phyloP scores from a whole-genome alignment of 352 stramenopile species.

The Phytopythium helicoides region DNA sequence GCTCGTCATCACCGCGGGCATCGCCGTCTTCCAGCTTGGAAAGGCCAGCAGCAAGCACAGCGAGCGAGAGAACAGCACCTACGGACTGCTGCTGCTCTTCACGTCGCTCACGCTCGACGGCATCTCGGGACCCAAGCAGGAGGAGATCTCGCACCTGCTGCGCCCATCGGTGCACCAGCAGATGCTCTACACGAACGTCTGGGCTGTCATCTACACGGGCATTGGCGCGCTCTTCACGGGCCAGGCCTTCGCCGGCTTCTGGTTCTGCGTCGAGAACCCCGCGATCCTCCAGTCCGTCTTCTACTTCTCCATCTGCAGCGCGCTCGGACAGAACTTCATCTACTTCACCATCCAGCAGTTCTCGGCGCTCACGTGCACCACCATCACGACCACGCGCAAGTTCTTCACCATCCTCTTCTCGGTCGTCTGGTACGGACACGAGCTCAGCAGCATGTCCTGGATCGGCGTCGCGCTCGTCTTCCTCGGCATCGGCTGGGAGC shows the following conservation, averaged over 20 bases:
- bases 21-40: slow-evolving; percentile 89
- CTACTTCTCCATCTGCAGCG: slow-evolving; percentile 95
- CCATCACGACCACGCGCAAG: slow-evolving; percentile 99
- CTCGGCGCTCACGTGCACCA: slow-evolving; percentile 97
- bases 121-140: slow-evolving; percentile 96
- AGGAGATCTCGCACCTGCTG: slow-evolving; percentile 78
- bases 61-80: slow-evolving; percentile 87
- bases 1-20: slow-evolving; percentile 87
- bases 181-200: slow-evolving; percentile 91
- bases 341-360: slow-evolving; percentile 99
- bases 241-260: slow-evolving; percentile 66
- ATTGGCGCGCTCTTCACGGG: slow-evolving; percentile 70
- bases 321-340: slow-evolving; percentile 99
- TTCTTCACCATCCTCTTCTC: slow-evolving; percentile 99
- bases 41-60: slow-evolving; percentile 72
- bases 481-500: slow-evolving; percentile 80
- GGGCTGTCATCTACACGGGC: slow-evolving; percentile 84
- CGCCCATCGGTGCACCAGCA: slow-evolving; percentile 86
- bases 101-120: slow-evolving; percentile 94
- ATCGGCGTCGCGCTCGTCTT: slow-evolving; percentile 90
- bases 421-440: slow-evolving; percentile 95
- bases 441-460: slow-evolving; percentile 92
- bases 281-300: slow-evolving; percentile 85
- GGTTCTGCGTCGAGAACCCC: slow-evolving; percentile 83
- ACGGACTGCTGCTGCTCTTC: slow-evolving; percentile 87